Base-by-base conservation (phyloP, 129 eudicot species). In the Artemisia tridentata region DNA sequence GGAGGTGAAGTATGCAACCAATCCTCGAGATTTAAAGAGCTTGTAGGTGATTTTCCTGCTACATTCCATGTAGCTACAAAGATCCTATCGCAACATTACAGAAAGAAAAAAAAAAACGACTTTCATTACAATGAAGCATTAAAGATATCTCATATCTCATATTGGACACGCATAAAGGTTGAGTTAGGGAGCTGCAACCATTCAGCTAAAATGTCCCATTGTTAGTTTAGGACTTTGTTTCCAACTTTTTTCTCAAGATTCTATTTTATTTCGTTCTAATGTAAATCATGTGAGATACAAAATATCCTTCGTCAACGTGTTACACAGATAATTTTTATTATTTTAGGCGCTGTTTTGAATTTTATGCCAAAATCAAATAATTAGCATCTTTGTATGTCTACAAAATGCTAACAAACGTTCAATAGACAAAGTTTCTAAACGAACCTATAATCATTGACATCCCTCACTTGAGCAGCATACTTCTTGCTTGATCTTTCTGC, bases 61-160 rank as follows among this genome's bases (percentile, higher is more conserved):
- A 92, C 98, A 85, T 92, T 92, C 98, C 98, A 92, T 66, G 98
- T 92, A 62, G 92, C 95, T 78, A 85, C 98, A 83, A 92, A 89
- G 67, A 92, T 65, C 81, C 98, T 92, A 19, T 69, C 47, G 56
- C 68, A 69, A 50, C 38, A 63, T 9, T 52, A 49, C 46, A 65
- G 14, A 61, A 10, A n/a, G n/a, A n/a, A n/a, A n/a, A n/a, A n/a
- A n/a, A n/a, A n/a, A 19, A 43, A 65, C 55, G 48, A 45, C 38
- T 41, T 43, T 43, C 47, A 15, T 47, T 69, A 58, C 45, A 38
- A 7, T 38, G 10, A 38, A 38, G 16, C 17, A 11, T 50, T 1
- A 62, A 68, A 31, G 34, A 55, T 9, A 54, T 43, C 48, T 59
- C 45, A 55, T 2, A 14, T 41, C 54, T 10, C 21, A 69, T 31